Evolutionary conservation across 192 early-diverging fungal genomes (phyloP).

Genomic region (Backusella luteola): DNA sequence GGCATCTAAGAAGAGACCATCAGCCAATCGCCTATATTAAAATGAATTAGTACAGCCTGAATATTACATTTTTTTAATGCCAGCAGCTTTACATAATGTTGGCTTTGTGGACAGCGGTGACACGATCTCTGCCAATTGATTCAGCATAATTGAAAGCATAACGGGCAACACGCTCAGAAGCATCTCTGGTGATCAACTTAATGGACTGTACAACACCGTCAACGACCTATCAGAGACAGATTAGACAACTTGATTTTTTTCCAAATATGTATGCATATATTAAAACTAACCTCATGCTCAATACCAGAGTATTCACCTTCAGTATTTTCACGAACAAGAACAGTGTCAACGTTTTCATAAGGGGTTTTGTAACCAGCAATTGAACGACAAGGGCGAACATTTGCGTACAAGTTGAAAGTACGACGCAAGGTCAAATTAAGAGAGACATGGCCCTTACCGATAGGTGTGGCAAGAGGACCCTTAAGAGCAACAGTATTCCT

Average conservation of each 20-base stretch:
- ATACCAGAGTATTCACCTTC: conserved; percentile 99
- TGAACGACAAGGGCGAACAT: conserved; percentile 95
- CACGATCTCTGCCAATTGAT: conserved; percentile 82
- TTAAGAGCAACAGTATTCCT: conserved; percentile 97
- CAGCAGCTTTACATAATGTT: conserved; percentile 67
- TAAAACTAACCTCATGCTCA: conserved; percentile 68
- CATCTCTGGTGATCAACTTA: conserved; percentile 96
- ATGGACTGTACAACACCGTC: conserved; percentile 97
- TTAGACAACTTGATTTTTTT: background rate
- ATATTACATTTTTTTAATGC: background rate
- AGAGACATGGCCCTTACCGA: conserved; percentile 98
- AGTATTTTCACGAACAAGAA: conserved; percentile 99
- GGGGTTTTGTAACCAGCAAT: conserved; percentile 94
- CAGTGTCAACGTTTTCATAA: conserved; percentile 94
- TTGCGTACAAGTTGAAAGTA: conserved; percentile 97
- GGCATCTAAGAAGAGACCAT: conserved; percentile 92
- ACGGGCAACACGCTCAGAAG: conserved; percentile 83
- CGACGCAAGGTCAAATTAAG: conserved; percentile 83
- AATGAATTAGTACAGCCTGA: background rate
- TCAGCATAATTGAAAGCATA: conserved; percentile 95
- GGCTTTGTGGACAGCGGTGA: conserved; percentile 99
- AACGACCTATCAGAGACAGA: conserved; percentile 52
- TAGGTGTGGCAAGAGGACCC: conserved; percentile 93
- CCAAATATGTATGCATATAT: background rate
- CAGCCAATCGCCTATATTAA: conserved; percentile 72